These are phyloP conservation scores for Pseudomassariella vexata DNA, from an alignment of 2,329 filamentous ascomycete genomes.

Conservation along the genomic window DNA sequence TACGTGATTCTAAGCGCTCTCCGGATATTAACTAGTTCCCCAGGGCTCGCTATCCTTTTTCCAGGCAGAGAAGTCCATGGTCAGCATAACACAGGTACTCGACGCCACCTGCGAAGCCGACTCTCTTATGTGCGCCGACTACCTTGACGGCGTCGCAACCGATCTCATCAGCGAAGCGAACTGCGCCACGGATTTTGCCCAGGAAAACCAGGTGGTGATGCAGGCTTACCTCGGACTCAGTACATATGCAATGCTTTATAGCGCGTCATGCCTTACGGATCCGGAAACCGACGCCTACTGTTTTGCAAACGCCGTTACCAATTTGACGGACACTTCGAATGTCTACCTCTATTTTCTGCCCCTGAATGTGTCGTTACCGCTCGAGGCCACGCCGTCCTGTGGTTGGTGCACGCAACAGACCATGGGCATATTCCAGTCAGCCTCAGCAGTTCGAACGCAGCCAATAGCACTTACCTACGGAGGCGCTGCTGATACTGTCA, in stretches of 20 bases:
- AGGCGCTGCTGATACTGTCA: constrained; percentile 65
- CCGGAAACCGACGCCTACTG: constrained; percentile 62
- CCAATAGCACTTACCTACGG: constrained; percentile 65
- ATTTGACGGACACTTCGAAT: constrained; percentile 62
- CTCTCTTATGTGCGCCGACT: constrained; percentile 55
- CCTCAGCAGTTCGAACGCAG: constrained; percentile 59
- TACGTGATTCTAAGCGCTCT: no score
- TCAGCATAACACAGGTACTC: constrained; percentile 69
- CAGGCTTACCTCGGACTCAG: constrained; percentile 71
- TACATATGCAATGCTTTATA: constrained; percentile 73
- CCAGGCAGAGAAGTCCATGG: constrained; percentile 63
- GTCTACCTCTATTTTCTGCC: constrained; percentile 83
- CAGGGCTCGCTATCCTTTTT: constrained; percentile 85
- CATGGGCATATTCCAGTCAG: constrained; percentile 73
- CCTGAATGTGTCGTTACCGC: constrained; percentile 66
- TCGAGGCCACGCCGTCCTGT: constrained; percentile 66
- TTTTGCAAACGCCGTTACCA: constrained; percentile 80
- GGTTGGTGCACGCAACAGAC: constrained; percentile 69
- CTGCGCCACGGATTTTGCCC: constrained; percentile 66
- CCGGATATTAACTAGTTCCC: constrained; percentile 9
- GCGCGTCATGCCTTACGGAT: constrained; percentile 73
- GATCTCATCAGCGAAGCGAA: constrained; percentile 56
- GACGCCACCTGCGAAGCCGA: constrained; percentile 72
- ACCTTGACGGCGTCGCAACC: constrained; percentile 59
- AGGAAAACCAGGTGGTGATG: constrained; percentile 63